Evolutionary conservation across 163 green algal species (phyloP), one percentile per base, ranked within the genome.

Genomic region (Chlorella variabilis): DNA sequence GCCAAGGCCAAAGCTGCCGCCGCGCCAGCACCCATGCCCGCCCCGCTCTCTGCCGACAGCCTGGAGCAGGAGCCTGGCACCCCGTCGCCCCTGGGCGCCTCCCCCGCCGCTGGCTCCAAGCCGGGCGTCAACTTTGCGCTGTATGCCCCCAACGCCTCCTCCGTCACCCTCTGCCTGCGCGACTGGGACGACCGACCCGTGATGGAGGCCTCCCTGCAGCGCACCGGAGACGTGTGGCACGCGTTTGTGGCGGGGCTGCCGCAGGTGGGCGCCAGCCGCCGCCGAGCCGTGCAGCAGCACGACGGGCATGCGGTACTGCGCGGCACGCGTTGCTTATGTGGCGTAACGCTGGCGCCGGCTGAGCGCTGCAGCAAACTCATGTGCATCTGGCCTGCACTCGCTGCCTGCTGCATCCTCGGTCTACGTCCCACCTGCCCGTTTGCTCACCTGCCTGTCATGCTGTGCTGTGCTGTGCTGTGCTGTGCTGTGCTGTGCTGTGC

Each of bases 81-180:
- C 4, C 25, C 75, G 1, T 20, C 39, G 61, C 94, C 93, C 0
- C 81, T 98, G 54, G 95, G 95, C 1, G 91, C 94, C 31, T 97
- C 91, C 36, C 85, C 77, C 4, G 80, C 74, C 3, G 27, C 62
- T 17, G 56, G 63, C 17, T 67, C 93, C 49, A 94, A 94, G 17
- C 49, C 56, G 1, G 90, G 87, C 4, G 77, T 98, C 42, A 99
- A 99, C 85, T 99, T 99, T 90, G 94, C 96, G 0, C 68, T 99
- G 5, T 96, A 89, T 66, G 91, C 93, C 2, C 77, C 87, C 48
- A 81, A 93, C 74, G 96, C 96, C 34, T 95, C 89, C 34, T 66
- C 70, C 1, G 91, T 98, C 33, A 91, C 79, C 18, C 88, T 99
- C 7, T 92, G 89, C 71, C 75, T 98, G 49, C 94, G 88, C n/a